Evolutionary conservation across 495 filamentous ascomycete species (phyloP).

Genomic region (Thermothielavioides terrestris): DNA sequence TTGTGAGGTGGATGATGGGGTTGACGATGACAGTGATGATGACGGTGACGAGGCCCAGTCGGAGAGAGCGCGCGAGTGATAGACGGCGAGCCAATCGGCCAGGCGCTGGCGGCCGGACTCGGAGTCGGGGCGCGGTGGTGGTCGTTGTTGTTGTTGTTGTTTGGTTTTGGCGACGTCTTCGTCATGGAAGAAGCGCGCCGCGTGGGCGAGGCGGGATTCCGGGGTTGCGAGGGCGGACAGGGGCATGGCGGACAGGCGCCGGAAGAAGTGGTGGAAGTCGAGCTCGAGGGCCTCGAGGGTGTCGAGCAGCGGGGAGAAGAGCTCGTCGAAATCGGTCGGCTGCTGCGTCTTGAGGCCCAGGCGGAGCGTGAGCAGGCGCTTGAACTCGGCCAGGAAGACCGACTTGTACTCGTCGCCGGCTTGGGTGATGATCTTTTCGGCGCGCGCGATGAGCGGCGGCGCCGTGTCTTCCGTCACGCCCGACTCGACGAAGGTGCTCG

Average conservation of each 20-base stretch:
- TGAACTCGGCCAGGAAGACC: conserved; percentile 81
- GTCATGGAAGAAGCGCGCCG: conserved; percentile 59
- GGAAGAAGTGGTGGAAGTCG: conserved; percentile 90
- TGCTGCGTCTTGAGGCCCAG: conserved; percentile 61
- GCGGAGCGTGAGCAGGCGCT: conserved; percentile 64
- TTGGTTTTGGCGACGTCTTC: conserved; percentile 55
- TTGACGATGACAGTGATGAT: no score
- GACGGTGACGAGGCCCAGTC: conserved; percentile 68
- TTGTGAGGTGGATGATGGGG: no score
- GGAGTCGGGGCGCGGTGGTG: conserved; percentile 27
- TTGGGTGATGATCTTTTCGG: conserved; percentile 69
- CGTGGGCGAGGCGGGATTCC: conserved; percentile 47
- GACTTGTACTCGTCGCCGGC: conserved; percentile 77
- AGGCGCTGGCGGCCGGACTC: conserved; percentile 55
- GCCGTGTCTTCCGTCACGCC: conserved; percentile 56
- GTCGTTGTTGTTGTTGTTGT: conserved; percentile 33
- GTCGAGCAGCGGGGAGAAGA: conserved; percentile 77
- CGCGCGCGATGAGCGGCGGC: conserved; percentile 61
- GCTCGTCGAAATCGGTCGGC: conserved; percentile 62
- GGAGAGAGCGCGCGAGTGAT: conserved; percentile 56
- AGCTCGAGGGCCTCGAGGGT: conserved; percentile 68
- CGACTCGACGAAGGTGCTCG: conserved; percentile 55
- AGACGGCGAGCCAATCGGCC: conserved; percentile 66
- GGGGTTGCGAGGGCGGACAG: conserved; percentile 52
- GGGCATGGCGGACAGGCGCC: conserved; percentile 54